These are phyloP conservation scores for Aspergillus terreus DNA, from an alignment of 2,329 filamentous ascomycete genomes.

Conservation along the genomic window DNA sequence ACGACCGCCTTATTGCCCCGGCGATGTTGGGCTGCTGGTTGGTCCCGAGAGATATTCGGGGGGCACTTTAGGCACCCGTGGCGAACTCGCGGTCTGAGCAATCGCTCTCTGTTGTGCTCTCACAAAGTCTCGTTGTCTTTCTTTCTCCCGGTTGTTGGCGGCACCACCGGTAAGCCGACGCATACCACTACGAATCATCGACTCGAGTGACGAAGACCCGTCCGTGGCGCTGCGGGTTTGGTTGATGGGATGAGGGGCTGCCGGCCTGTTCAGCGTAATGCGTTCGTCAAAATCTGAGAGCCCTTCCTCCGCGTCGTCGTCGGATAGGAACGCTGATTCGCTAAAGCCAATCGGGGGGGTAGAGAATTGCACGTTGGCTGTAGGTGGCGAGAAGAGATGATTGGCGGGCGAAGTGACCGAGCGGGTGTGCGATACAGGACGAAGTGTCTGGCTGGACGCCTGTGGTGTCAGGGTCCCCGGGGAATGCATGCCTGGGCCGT, in stretches of 20 bases:
- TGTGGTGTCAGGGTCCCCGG: slow-evolving; percentile 47
- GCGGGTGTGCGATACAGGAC: slow-evolving; percentile 72
- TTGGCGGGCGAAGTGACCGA: slow-evolving; percentile 78
- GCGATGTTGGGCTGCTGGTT: slow-evolving; percentile 34
- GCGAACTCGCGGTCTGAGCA: slow-evolving; percentile 36
- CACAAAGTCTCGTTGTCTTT: slow-evolving; percentile 43
- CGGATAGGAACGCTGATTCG: slow-evolving; percentile 63
- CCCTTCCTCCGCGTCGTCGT: slow-evolving; percentile 73
- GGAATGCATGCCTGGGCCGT: slow-evolving; percentile 40
- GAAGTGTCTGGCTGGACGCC: slow-evolving; percentile 32
- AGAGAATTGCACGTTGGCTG: slow-evolving; percentile 51
- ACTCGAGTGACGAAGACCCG: slow-evolving; percentile 42
- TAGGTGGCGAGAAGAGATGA: slow-evolving; percentile 40
- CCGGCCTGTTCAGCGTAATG: slow-evolving; percentile 23
- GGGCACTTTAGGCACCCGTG: slow-evolving; percentile 47
- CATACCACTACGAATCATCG: slow-evolving; percentile 45
- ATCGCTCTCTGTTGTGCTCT: slow-evolving; percentile 41
- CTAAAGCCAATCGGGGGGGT: slow-evolving; percentile 45
- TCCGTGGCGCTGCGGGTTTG: slow-evolving; percentile 35
- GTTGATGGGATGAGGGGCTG: slow-evolving; percentile 17
- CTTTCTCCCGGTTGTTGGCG: slow-evolving; percentile 38
- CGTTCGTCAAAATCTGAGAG: slow-evolving; percentile 82
- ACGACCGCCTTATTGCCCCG: slow-evolving; percentile 16
- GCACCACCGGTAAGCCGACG: slow-evolving; percentile 45
- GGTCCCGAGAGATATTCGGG: slow-evolving; percentile 43